These are phyloP conservation scores for Cercospora nicotianae DNA, from an alignment of 2,329 filamentous ascomycete genomes.

Conservation along the genomic window DNA sequence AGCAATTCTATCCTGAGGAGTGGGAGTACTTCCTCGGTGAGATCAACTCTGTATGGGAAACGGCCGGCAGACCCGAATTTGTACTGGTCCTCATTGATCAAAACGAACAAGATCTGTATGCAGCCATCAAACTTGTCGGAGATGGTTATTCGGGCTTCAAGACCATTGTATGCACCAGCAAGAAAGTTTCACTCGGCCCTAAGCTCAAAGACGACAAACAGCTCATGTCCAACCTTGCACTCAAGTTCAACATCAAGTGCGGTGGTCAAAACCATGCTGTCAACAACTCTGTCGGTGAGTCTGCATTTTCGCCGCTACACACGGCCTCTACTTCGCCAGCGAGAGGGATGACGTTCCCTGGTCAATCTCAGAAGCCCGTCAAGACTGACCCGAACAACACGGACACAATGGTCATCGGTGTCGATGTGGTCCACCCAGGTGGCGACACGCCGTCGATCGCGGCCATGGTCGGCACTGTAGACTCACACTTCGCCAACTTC, in stretches of 20 bases:
- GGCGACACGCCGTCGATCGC: constrained; percentile 42
- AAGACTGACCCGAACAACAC: neutral
- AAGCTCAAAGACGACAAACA: too few species aligned
- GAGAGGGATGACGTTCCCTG: too few species aligned
- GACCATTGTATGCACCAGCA: neutral
- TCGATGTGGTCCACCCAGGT: constrained; percentile 48
- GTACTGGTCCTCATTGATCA: constrained; percentile 9
- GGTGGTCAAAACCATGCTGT: constrained; percentile 4
- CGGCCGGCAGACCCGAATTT: neutral
- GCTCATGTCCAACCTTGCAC: constrained; percentile 10
- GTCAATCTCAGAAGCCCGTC: too few species aligned
- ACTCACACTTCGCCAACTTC: constrained; percentile 36
- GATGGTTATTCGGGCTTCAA: neutral
- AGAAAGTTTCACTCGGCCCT: too few species aligned
- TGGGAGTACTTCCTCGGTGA: too few species aligned
- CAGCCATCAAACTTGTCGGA: neutral
- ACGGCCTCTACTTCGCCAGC: too few species aligned
- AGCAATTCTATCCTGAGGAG: too few species aligned
- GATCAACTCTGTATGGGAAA: too few species aligned
- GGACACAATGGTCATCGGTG: constrained; percentile 44
- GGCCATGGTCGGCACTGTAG: constrained; percentile 44
- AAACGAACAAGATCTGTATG: constrained; percentile 1
- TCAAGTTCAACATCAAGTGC: constrained; percentile 14
- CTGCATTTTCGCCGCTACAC: neutral
- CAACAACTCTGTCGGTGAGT: neutral